Evolutionary conservation across 2,329 filamentous ascomycete species (phyloP).

Genomic region (Aspergillus quadrilineatus): DNA sequence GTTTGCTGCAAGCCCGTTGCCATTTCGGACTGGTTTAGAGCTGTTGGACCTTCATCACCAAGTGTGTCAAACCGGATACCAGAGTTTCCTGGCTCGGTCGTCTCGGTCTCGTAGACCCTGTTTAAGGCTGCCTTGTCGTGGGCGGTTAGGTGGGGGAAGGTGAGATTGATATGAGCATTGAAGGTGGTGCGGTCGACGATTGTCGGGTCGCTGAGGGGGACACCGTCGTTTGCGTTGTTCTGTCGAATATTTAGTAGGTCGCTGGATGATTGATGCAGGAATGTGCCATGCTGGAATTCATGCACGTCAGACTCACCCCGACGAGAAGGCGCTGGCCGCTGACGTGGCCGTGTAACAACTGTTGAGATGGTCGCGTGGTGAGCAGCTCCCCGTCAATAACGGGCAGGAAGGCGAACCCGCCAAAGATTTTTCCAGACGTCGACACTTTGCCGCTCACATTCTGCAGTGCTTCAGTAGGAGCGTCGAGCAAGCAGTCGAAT

Average conservation of each 20-base stretch:
- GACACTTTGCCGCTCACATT: slow-evolving; percentile 38
- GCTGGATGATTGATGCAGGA: too few relatives aligned
- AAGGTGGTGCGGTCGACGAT: slow-evolving; percentile 46
- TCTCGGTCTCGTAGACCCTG: slow-evolving; percentile 36
- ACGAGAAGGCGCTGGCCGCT: slow-evolving; percentile 42
- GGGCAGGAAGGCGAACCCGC: slow-evolving; percentile 47
- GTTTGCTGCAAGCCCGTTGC: slow-evolving; percentile 56
- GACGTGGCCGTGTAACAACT: slow-evolving; percentile 36
- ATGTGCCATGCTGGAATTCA: neutral
- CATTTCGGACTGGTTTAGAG: slow-evolving; percentile 51
- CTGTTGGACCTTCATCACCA: slow-evolving; percentile 43
- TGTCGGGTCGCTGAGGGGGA: slow-evolving; percentile 45
- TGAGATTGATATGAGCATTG: slow-evolving; percentile 38
- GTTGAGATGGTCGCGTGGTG: slow-evolving; percentile 38
- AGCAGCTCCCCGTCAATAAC: slow-evolving; percentile 46
- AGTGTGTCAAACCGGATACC: slow-evolving; percentile 39
- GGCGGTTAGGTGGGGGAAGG: slow-evolving; percentile 38
- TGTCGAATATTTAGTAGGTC: neutral
- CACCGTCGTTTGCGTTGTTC: slow-evolving; percentile 55
- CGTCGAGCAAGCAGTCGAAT: slow-evolving; percentile 44
- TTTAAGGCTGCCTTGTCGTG: slow-evolving; percentile 32
- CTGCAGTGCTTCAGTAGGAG: slow-evolving; percentile 38
- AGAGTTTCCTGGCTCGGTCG: slow-evolving; percentile 24
- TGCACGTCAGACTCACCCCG: slow-evolving; percentile 17
- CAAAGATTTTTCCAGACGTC: slow-evolving; percentile 32